Base-by-base conservation (phyloP, 225 moss, liverwort and hornwort species). In the Straminergon stramineum region DNA sequence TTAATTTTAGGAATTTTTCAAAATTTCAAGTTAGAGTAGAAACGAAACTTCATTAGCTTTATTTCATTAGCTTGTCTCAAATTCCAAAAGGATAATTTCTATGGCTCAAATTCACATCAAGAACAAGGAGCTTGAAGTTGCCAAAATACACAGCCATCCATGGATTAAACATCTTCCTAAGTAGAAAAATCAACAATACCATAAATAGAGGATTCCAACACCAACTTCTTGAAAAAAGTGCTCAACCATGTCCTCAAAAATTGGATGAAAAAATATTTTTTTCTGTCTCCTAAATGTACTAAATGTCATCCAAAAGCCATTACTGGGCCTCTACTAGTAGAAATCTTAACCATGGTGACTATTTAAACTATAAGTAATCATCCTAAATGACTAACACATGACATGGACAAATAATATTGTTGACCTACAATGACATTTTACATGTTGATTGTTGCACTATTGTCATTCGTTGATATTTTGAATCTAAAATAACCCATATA, bases 401-500 rank as follows among this genome's bases (percentile, higher is more conserved):
- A 45, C 28, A 18, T 31, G 11, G 6, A 30, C 1, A 30, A 0
- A 48, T 2, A 45, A 30, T 17, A 10, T 17, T 74, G 6, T 74
- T 17, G 2, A 45, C 6, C 27, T 43, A 9, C 0, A 73, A 3
- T 75, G 11, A 48, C 18, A 75, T 30, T 75, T 75, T 48, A 48
- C 48, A 48, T 18, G 11, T 30, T 48, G 18, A 48, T 75, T 18
- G 48, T 48, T 45, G 31, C 31, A 75, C 31, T 17, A 74, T 0
- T 18, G 0, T 48, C 30, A 30, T 48, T 75, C 6, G 48, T 48
- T 75, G 2, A 18, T 45, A 75, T 18, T 18, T 75, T 51, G 19
- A 28, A 51, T 32, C 1, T 75, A 0, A 75, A 2, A 19, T 30
- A 10, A 2, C 6, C 17, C 2, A 48, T 6, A 4, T 48, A 48